Conservation (phyloP, 2,329 filamentous ascomycete species). For the Fusarium kyushuense region DNA sequence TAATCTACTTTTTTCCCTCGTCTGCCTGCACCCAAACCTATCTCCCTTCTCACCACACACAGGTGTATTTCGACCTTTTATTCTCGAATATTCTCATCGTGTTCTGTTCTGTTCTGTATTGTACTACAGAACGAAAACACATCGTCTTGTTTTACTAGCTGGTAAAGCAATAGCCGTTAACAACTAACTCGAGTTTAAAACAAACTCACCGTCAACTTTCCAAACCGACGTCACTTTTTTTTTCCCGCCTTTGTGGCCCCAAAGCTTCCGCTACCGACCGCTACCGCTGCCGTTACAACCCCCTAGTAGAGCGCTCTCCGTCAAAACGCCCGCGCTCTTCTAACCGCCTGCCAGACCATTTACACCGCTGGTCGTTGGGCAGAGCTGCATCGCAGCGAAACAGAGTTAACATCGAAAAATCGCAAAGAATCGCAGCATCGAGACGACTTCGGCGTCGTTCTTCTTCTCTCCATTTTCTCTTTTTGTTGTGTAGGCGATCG, state of each 20-base stretch:
- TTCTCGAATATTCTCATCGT: slow-evolving; percentile 21
- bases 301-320: slow-evolving; percentile 35
- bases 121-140: slow-evolving; percentile 7
- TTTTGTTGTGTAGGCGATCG: slow-evolving; percentile 39
- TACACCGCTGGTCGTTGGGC: slow-evolving; percentile 47
- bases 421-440: slow-evolving; percentile 36
- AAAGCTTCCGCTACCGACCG: slow-evolving; percentile 41
- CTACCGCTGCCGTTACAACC: slow-evolving; percentile 43
- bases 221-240: slow-evolving; percentile 39
- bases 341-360: slow-evolving; percentile 46
- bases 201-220: slow-evolving; percentile 18
- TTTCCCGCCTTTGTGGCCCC: slow-evolving; percentile 41
- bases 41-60: slow-evolving; percentile 45
- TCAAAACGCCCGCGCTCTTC: slow-evolving; percentile 42
- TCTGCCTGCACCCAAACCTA: slow-evolving; percentile 40
- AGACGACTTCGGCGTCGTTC: slow-evolving; percentile 35
- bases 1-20: slow-evolving; percentile 46
- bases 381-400: slow-evolving; percentile 48
- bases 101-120: slow-evolving; percentile 8
- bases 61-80: slow-evolving; percentile 36
- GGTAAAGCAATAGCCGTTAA: slow-evolving; percentile 24
- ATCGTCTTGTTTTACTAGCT: slow-evolving; percentile 19
- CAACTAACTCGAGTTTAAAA: slow-evolving; percentile 19
- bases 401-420: slow-evolving; percentile 38
- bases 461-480: slow-evolving; percentile 23